Base-by-base conservation (phyloP, 1,284 basidiomycete genomes). In the Ceraceosorus bombacis region DNA sequence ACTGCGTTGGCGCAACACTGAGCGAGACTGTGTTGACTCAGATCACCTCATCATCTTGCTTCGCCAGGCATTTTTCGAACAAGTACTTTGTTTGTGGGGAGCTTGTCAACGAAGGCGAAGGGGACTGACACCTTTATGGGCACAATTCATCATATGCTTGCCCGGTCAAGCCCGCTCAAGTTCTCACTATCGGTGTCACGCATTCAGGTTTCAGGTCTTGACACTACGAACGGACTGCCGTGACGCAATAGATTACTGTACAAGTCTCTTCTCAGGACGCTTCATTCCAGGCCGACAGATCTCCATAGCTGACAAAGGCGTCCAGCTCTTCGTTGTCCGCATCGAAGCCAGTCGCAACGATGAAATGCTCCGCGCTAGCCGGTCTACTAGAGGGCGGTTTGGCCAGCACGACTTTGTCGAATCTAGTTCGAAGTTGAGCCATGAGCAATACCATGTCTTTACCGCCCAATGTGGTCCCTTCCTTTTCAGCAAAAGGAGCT, bases 271-370 rank as follows among this genome's bases (percentile, higher is more conserved):
- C 27, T 27, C 27, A 27, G 27, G 27, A 27, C 3, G 27, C 27
- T 46, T 46, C 43, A 46, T 46, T 46, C 43, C 43, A 46, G 43
- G 9, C 43, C 1, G 43, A 10, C 10, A 46, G 43, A 15, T 46
- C 43, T 46, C 43, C 43, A 15, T 15, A 46, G 10, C 15, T 10
- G 10, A 10, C 10, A 15, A 46, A 46, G 10, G 43, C 43, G 15
- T 46, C 43, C 10, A 46, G 43, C 43, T 46, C 10, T n/a, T 5
- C 46, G 7, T 36, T 43, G 17, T 36, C 46, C 38, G 10, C n/a
- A 27, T 27, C 27, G 69, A 82, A 83, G 57, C 81, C 80, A 8
- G 80, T 75, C 67, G 81, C 82, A 15, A 83, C 80, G 37, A 83
- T 75, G 70, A 83, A 83, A 2, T 82, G 82, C 77, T 83, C 82